phyloP scores from a whole-genome alignment of 148 eudicot genomes.

The Simmondsia chinensis region DNA sequence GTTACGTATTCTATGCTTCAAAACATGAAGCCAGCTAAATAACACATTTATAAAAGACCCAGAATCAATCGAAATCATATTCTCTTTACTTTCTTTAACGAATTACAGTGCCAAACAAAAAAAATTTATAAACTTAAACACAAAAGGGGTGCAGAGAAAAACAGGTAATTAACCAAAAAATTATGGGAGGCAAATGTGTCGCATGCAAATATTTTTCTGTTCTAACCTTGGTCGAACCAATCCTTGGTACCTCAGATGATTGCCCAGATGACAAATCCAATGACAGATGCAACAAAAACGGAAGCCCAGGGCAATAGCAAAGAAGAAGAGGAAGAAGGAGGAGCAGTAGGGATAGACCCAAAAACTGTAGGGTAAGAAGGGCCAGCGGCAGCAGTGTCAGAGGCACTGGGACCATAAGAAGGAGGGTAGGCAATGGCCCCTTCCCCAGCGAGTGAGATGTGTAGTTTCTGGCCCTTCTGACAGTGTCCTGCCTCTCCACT shows the following conservation, averaged over 20 bases:
- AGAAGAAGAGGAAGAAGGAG: constrained; percentile 29
- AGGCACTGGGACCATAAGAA: constrained; percentile 14
- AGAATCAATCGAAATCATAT: too few relatives aligned
- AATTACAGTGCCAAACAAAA: too few relatives aligned
- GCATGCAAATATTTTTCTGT: too few relatives aligned
- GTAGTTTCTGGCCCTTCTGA: constrained; percentile 62
- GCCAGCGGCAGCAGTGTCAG: constrained; percentile 27
- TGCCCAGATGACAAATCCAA: constrained; percentile 12
- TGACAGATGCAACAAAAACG: constrained; percentile 4
- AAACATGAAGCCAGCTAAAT: too few relatives aligned
- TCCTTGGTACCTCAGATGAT: neutral
- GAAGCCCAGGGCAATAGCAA: constrained; percentile 2
- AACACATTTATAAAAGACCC: too few relatives aligned
- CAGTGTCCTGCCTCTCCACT: constrained; percentile 67
- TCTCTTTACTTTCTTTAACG: too few relatives aligned
- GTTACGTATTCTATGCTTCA: too few relatives aligned
- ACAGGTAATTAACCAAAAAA: too few relatives aligned
- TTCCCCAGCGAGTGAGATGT: constrained; percentile 45
- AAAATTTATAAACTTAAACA: too few relatives aligned
- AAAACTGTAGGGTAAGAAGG: constrained; percentile 48
- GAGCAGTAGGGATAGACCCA: constrained; percentile 62
- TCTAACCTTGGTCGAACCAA: too few relatives aligned
- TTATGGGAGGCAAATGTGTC: too few relatives aligned
- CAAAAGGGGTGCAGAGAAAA: too few relatives aligned
- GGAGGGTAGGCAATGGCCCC: constrained; percentile 36